Evolutionary conservation across 1,139 yeast genomes (phyloP), one percentile per base, ranked within the genome.

Genomic region (Insectozyma bohioensis): DNA sequence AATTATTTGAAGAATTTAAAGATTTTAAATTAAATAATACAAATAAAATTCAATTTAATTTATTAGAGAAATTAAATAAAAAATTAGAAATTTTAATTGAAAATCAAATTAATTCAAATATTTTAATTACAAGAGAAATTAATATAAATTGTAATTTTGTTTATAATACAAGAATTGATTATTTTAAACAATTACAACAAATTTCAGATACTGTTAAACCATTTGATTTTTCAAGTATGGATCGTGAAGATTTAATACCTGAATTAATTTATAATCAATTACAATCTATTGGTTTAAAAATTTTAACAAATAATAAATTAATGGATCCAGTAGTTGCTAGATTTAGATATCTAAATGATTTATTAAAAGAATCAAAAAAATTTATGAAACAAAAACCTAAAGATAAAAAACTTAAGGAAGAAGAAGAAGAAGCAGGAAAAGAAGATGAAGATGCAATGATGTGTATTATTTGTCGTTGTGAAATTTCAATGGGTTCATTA

Each of bases 131-230:
- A 37, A 67, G 59, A 36, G 80, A 74, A 36, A 59, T 77, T 12
- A 65, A 77, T 31, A 67, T 72, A 18, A 61, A 61, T 26, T 68
- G 85, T 40, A 80, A 86, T 43, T 72, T 73, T 18, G 72, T 85
- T 1, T 90, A 81, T 57, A 92, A 92, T 55, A 66, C 81, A 5
- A 77, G 94, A 39, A 72, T 90, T 29, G 86, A 75, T 28, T 92
- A 88, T 54, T 92, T 80, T 59, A 79, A 80, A 46, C 92, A 86
- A 43, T 68, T 92, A 28, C 98, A 92, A 55, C 82, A 72, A 35
- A 73, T 90, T 20, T 87, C 96, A 0, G 97, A 92, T 55, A 20
- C 43, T 9, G 30, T 28, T 11, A 10, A 21, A 21, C 20, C 30
- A 14, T 25, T 18, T 12, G 21, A 24, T 27, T 23, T 12, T 9